Conservation (phyloP, 192 early-diverging fungal genomes). For the Thoreauomyces humboldtii region DNA sequence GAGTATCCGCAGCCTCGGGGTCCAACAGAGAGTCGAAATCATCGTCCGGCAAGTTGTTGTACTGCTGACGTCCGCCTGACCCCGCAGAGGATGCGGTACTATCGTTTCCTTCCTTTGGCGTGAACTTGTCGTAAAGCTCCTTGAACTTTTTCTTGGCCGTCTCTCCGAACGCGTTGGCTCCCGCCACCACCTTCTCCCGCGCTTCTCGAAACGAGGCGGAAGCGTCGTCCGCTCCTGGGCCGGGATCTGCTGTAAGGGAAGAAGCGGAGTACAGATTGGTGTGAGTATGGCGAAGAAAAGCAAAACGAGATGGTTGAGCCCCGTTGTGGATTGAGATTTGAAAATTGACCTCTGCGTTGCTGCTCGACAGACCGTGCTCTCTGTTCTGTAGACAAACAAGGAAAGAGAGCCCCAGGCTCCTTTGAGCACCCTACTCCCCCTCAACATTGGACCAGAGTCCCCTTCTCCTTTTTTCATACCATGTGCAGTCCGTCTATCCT, state of each 20-base stretch:
- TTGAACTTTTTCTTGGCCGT: conserved; percentile 28
- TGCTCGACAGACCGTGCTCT: no score
- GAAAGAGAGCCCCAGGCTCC: no score
- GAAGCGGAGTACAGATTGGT: no score
- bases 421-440: no score
- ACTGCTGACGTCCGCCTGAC: conserved; percentile 17
- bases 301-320: no score
- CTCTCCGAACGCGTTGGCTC: conserved; percentile 12
- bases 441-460: no score
- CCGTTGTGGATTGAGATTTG: no score
- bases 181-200: conserved; percentile 15
- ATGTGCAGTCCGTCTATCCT: conserved; percentile 4
- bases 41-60: conserved; percentile 29
- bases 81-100: background rate
- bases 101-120: background rate
- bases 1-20: conserved; percentile 17
- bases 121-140: conserved; percentile 19
- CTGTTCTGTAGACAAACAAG: no score
- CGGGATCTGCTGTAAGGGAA: no score
- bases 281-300: no score
- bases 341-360: no score
- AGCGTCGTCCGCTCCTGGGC: background rate
- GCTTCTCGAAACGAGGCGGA: conserved; percentile 15
- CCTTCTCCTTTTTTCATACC: no score
- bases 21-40: conserved; percentile 28